phyloP scores from a whole-genome alignment of 345 rosid genomes.

The Mallotus nudiflorus region DNA sequence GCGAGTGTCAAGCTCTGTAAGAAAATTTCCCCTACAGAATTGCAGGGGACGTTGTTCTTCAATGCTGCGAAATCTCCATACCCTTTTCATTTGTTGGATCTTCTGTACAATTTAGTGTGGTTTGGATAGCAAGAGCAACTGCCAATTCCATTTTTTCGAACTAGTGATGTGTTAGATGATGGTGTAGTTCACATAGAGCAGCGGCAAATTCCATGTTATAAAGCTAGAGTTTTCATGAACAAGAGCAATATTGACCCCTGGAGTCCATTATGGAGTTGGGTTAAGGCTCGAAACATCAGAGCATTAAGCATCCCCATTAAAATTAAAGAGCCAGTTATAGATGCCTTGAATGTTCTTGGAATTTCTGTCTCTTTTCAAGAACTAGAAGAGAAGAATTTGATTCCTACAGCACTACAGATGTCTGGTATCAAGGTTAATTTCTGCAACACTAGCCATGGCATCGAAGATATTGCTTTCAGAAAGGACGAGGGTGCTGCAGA shows the following conservation, averaged over 20 bases:
- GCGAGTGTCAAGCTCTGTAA: not conserved
- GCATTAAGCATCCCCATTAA: not conserved
- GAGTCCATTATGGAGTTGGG: not conserved
- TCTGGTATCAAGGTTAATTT: not conserved
- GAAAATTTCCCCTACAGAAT: not conserved
- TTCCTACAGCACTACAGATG: not conserved
- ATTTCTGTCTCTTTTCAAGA: not conserved
- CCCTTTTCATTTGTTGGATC: conserved; percentile 2
- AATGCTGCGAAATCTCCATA: no score
- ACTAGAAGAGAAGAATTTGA: not conserved
- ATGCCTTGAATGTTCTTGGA: not conserved
- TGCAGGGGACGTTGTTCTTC: no score
- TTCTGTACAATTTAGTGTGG: not conserved
- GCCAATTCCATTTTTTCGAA: no score
- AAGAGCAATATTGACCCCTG: no score
- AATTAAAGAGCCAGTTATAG: no score
- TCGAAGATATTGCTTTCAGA: not conserved
- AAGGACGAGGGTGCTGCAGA: not conserved
- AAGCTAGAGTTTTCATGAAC: no score
- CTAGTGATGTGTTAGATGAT: no score
- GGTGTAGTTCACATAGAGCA: no score
- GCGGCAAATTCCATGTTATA: no score
- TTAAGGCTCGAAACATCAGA: not conserved
- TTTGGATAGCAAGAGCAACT: no score
- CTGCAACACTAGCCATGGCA: not conserved